Base-by-base conservation (phyloP, 129 eudicot genomes). In the Pulicaria dysenterica region DNA sequence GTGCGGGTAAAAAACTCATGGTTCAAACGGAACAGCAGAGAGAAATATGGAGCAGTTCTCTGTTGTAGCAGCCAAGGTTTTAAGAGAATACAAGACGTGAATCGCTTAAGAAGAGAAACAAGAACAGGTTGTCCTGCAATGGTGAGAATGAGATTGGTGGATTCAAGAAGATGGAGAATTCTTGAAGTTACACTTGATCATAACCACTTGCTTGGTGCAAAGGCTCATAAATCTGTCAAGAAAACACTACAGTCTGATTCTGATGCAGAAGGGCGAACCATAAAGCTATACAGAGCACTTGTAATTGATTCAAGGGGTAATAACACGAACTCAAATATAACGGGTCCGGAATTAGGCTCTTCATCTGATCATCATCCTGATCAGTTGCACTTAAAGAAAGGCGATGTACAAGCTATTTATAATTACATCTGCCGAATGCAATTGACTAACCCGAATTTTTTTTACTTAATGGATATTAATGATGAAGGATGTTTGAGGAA, bases 121-220 rank as follows among this genome's bases (percentile, higher is more conserved):
- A 81, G 98, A 77, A 92, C 96, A 1, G 98, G 98, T 58, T 92
- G 98, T 82, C 96, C 94, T 51, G 98, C 91, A 61, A 92, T 92
- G 98, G 65, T 92, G 66, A 85, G 98, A 59, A 83, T 92, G 96
- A 83, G 93, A 71, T 78, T 92, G 72, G 87, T 83, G 31, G 95
- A 89, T 54, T 92, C 96, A 0, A 92, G 81, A 76, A 86, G 98
- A 71, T 89, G 96, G 96, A 86, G 98, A 59, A 68, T 92, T 58
- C 86, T 89, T 14, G 98, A 92, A 83, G 98, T 89, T 69, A 40
- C 80, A 43, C 88, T 89, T 1, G 95, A 92, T 13, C 98, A 92
- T 86, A 92, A 92, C 77, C 98, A 92, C 75, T 60, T 85, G 58
- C 83, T 92, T 58, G 91, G 89, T 47, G 67, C 80, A 45, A 85